A percentile compares a stretch with the other conserved stretches of the same genome.
These are phyloP conservation scores for Mycena sanguinolenta DNA, from an alignment of 768 basidiomycete genomes.

Conservation along the genomic window DNA sequence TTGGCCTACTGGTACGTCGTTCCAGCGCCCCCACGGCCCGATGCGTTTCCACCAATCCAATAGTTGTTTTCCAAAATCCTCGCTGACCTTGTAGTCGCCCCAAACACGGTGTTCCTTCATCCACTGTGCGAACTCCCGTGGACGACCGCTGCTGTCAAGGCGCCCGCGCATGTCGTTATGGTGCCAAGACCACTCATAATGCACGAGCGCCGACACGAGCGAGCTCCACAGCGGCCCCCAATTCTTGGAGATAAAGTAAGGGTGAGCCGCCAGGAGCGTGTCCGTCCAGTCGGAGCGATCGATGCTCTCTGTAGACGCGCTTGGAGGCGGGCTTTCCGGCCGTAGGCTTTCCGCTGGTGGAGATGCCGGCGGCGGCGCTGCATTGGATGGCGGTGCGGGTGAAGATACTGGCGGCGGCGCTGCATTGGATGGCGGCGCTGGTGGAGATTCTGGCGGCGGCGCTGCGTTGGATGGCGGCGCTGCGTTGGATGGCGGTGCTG, in stretches of 20 bases:
- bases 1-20: not conserved
- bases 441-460: no score
- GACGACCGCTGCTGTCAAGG: not conserved
- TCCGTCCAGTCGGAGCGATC: not conserved
- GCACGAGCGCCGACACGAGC: not conserved
- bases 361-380: not conserved
- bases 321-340: no score
- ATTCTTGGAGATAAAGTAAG: not conserved
- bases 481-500: no score
- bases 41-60: constrained; percentile 4
- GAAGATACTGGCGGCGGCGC: not conserved
- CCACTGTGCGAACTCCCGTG: not conserved
- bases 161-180: not conserved
- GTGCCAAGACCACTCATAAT: constrained; percentile 1
- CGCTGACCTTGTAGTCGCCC: not conserved
- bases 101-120: constrained; percentile 11
- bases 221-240: not conserved
- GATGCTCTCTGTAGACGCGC: not conserved
- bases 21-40: not conserved
- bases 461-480: no score
- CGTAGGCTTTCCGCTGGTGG: no score
- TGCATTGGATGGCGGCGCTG: no score
- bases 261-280: not conserved
- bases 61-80: not conserved
- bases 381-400: not conserved